Evolutionary conservation across 768 basidiomycete species (phyloP).

Genomic region (Suillus placidus): DNA sequence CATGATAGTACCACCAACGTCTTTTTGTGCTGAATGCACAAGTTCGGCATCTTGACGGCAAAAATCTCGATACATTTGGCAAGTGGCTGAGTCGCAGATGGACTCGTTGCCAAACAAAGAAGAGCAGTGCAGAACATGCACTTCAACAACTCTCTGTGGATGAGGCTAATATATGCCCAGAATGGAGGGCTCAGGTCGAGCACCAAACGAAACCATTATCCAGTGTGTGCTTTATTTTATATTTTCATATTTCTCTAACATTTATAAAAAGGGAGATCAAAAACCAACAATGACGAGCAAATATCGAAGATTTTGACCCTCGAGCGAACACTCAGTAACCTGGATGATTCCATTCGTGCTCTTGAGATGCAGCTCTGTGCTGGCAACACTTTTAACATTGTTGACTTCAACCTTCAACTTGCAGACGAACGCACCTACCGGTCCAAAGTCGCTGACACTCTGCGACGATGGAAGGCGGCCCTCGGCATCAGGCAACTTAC

Average conservation of each 20-base stretch:
- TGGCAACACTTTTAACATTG: neutral
- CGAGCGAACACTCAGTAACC: neutral
- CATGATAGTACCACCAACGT: too few relatives aligned
- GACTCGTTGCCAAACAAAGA: too few relatives aligned
- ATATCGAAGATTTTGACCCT: neutral
- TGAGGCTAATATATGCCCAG: neutral
- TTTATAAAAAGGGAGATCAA: neutral
- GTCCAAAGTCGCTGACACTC: neutral
- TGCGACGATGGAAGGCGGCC: neutral
- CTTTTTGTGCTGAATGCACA: too few relatives aligned
- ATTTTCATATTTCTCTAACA: neutral
- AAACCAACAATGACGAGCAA: constrained; percentile 1
- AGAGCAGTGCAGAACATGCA: too few relatives aligned
- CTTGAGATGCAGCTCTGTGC: neutral
- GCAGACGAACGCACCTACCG: neutral
- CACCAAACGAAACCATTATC: neutral
- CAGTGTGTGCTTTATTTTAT: neutral
- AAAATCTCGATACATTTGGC: too few relatives aligned
- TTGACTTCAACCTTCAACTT: neutral
- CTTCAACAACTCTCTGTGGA: too few relatives aligned
- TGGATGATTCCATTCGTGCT: neutral
- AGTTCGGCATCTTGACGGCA: too few relatives aligned
- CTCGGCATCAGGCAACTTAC: neutral
- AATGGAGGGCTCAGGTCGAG: neutral
- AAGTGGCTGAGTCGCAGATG: too few relatives aligned